These are phyloP conservation scores for Elymus sibiricus DNA, from an alignment of 176 grass and related monocot genomes.

Conservation along the genomic window DNA sequence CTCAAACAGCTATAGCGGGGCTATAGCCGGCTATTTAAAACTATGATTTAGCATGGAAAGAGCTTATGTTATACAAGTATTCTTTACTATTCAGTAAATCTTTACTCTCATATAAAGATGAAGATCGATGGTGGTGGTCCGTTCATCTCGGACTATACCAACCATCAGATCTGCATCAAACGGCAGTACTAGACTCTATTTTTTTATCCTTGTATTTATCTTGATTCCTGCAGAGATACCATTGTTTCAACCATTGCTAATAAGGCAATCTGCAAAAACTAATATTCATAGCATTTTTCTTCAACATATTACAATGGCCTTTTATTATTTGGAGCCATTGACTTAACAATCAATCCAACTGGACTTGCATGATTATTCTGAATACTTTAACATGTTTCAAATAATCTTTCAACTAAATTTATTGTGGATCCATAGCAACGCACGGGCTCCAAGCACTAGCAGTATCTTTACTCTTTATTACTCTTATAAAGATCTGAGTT, in stretches of 20 bases:
- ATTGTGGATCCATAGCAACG: not conserved
- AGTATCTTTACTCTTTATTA: not conserved
- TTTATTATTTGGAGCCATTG: not conserved
- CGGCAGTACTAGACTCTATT: not conserved
- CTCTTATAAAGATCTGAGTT: not conserved
- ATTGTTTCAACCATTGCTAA: not conserved
- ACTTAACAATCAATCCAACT: not conserved
- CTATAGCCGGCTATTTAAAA: no score
- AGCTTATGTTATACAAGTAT: not conserved
- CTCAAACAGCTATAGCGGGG: no score
- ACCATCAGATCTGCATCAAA: not conserved
- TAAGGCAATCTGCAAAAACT: not conserved
- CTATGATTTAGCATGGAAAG: slow-evolving; percentile 27
- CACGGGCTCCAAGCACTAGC: not conserved
- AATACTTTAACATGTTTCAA: not conserved
- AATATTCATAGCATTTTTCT: not conserved
- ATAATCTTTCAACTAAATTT: not conserved
- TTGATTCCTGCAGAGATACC: not conserved
- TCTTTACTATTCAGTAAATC: not conserved
- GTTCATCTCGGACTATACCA: not conserved
- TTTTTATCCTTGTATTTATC: not conserved
- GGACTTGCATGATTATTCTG: not conserved
- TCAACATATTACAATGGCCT: not conserved
- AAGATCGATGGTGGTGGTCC: not conserved
- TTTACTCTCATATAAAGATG: not conserved